These are phyloP conservation scores for Pelomyxa schiedti DNA, from an alignment of 78 protist genomes.

Conservation along the genomic window DNA sequence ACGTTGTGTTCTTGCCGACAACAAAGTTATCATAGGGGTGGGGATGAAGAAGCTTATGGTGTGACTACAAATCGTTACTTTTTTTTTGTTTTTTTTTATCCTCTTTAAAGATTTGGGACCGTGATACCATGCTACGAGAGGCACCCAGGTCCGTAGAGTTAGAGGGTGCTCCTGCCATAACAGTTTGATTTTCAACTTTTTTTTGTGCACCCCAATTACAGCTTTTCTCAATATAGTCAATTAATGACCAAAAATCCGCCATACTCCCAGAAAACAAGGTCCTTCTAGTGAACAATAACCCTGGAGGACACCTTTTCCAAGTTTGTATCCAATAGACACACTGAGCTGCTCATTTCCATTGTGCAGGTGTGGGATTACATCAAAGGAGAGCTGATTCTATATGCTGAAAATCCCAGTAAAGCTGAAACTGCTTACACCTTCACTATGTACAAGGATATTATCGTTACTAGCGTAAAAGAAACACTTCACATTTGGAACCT, in stretches of 20 bases:
- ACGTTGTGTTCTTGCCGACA: not conserved
- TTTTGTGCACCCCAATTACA: too few species aligned
- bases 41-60: not conserved
- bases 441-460: not conserved
- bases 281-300: not conserved
- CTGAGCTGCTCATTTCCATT: too few species aligned
- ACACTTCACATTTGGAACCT: not conserved
- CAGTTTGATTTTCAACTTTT: too few species aligned
- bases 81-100: too few species aligned
- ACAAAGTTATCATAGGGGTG: not conserved
- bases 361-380: not conserved
- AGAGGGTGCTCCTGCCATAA: too few species aligned
- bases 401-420: not conserved
- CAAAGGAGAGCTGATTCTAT: not conserved
- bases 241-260: not conserved
- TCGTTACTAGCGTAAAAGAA: not conserved
- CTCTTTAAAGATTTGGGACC: too few species aligned
- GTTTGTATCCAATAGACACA: too few species aligned
- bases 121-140: too few species aligned
- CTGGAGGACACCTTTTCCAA: not conserved
- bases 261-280: not conserved
- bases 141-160: too few species aligned
- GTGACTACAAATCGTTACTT: too few species aligned
- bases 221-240: too few species aligned
- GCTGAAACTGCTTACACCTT: not conserved